These are phyloP conservation scores for Botryotinia convoluta DNA, from an alignment of 2,329 filamentous ascomycete species.

Conservation along the genomic window DNA sequence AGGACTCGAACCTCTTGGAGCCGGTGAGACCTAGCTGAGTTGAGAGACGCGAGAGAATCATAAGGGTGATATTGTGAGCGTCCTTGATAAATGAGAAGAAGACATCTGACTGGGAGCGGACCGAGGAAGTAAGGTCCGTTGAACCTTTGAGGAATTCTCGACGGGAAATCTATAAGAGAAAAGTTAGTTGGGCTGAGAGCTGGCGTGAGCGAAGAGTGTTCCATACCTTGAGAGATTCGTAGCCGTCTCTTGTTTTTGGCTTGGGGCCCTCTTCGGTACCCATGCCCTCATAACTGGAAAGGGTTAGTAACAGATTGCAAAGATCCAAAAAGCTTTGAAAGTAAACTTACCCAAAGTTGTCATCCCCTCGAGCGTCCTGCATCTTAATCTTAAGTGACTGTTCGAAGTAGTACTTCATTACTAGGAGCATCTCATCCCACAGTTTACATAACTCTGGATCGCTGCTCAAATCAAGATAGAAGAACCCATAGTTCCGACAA, in stretches of 20 bases:
- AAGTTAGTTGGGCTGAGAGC: neutral
- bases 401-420: neutral
- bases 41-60: neutral
- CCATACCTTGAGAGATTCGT: neutral
- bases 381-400: neutral
- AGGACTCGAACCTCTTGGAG: neutral
- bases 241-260: neutral
- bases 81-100: neutral
- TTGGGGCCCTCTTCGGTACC: neutral
- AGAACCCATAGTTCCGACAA: neutral
- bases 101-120: neutral
- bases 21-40: neutral
- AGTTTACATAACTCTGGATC: neutral
- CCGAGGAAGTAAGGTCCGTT: neutral
- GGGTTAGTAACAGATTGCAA: neutral
- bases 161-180: neutral
- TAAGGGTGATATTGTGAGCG: neutral
- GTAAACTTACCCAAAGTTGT: neutral
- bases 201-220: neutral
- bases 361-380: neutral
- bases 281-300: neutral
- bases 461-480: neutral
- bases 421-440: neutral
- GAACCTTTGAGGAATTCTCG: neutral
- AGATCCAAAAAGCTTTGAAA: neutral